phyloP scores from a whole-genome alignment of 2,329 filamentous ascomycete species.

The Ophiostoma australiae region DNA sequence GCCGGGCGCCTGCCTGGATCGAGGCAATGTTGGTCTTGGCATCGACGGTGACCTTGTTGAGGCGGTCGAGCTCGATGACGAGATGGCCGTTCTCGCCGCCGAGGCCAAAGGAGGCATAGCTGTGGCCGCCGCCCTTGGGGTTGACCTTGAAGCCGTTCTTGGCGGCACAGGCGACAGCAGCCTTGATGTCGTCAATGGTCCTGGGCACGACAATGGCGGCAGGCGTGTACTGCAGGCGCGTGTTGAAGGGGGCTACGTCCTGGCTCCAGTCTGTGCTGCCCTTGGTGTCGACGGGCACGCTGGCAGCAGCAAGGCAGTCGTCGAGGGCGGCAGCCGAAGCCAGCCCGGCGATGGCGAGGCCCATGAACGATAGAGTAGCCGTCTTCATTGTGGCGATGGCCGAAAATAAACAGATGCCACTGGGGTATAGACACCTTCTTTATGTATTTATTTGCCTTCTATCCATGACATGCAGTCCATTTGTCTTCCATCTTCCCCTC shows the following conservation, averaged over 20 bases:
- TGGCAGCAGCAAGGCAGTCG: conserved; percentile 28
- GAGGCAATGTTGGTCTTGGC: conserved; percentile 37
- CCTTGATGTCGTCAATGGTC: conserved; percentile 42
- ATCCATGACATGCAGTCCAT: background rate
- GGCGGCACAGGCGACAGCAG: conserved; percentile 44
- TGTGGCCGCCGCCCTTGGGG: conserved; percentile 48
- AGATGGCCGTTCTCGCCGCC: conserved; percentile 47
- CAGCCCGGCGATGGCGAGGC: background rate
- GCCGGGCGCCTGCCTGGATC: conserved; percentile 46
- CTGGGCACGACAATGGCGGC: conserved; percentile 42
- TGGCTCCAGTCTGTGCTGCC: conserved; percentile 29
- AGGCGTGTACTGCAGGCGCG: too few species aligned
- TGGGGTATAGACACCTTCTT: background rate
- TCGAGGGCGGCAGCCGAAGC: background rate
- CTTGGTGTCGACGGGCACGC: conserved; percentile 30
- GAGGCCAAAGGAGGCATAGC: conserved; percentile 46
- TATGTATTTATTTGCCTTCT: background rate
- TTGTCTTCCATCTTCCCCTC: background rate
- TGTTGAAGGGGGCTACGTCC: conserved; percentile 31
- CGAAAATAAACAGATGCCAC: background rate
- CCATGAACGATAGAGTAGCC: background rate
- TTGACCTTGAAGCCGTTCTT: conserved; percentile 42
- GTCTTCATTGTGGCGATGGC: background rate
- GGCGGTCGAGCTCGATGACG: conserved; percentile 44
- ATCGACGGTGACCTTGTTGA: conserved; percentile 43